phyloP scores from a whole-genome alignment of 306 rosid species.

The Acacia acuminata region DNA sequence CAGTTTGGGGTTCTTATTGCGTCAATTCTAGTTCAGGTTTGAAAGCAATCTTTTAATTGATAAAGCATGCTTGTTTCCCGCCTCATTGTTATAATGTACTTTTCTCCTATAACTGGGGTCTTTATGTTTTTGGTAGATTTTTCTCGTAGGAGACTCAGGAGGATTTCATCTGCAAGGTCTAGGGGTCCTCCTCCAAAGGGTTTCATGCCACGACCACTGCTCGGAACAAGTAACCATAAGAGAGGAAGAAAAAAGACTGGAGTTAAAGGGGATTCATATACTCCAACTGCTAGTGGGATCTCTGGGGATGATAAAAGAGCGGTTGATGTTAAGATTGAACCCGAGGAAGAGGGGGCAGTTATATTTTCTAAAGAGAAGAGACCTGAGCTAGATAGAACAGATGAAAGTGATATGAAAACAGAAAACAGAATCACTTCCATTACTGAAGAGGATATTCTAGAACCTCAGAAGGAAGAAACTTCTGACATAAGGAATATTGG shows the following conservation, averaged over 20 bases:
- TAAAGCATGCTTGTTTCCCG: neutral
- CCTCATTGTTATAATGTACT: constrained; percentile 2
- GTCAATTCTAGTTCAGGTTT: constrained; percentile 64
- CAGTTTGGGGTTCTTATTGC: constrained; percentile 46
- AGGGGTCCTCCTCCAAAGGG: constrained; percentile 60
- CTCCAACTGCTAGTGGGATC: constrained; percentile 51
- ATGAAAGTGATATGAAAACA: constrained; percentile 35
- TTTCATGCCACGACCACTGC: constrained; percentile 45
- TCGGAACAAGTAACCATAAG: constrained; percentile 41
- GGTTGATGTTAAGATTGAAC: constrained; percentile 35
- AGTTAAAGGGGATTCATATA: constrained; percentile 46
- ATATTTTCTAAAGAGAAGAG: constrained; percentile 39
- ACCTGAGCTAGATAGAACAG: constrained; percentile 37
- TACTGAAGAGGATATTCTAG: constrained; percentile 39
- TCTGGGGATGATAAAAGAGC: constrained; percentile 29
- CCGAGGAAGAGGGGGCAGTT: constrained; percentile 39
- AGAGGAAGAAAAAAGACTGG: constrained; percentile 42
- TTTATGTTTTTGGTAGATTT: constrained; percentile 48
- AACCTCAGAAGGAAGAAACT: constrained; percentile 31
- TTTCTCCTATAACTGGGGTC: constrained; percentile 13
- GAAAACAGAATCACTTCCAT: constrained; percentile 38
- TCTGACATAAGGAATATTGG: constrained; percentile 34
- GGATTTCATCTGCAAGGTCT: constrained; percentile 50
- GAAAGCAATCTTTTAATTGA: constrained; percentile 27
- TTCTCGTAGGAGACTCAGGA: constrained; percentile 66